These are phyloP conservation scores for Saturnispora dispora DNA, from an alignment of 805 yeast species.

Conservation along the genomic window DNA sequence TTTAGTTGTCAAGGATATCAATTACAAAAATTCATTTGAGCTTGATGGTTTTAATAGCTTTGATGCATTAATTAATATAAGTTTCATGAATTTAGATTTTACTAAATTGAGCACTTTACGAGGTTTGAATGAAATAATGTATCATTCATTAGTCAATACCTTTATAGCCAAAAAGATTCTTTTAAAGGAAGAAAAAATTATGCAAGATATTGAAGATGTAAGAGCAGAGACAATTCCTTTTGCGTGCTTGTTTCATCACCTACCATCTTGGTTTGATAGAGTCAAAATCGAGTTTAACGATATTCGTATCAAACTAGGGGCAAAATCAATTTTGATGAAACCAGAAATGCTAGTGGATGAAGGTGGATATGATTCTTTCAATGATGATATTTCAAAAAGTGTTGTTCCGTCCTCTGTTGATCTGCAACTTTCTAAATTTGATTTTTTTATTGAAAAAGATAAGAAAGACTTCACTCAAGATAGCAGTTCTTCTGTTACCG, in stretches of 20 bases:
- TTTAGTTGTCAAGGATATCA: slow-evolving; percentile 13
- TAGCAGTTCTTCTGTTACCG: neutral
- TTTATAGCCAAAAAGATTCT: neutral
- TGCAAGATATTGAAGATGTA: neutral
- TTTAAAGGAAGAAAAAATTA: neutral
- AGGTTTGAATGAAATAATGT: slow-evolving; percentile 15
- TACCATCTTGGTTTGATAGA: slow-evolving; percentile 29
- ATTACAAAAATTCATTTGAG: slow-evolving; percentile 21
- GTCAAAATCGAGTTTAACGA: slow-evolving; percentile 16
- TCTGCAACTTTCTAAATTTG: neutral
- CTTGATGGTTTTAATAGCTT: slow-evolving; percentile 12
- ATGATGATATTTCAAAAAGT: neutral
- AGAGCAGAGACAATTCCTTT: slow-evolving; percentile 6
- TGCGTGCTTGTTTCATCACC: slow-evolving; percentile 18
- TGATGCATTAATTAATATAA: slow-evolving; percentile 15
- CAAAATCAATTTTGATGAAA: slow-evolving; percentile 18
- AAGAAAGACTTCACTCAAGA: neutral
- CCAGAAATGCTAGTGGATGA: slow-evolving; percentile 8
- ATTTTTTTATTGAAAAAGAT: neutral
- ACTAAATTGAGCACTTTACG: slow-evolving; percentile 23
- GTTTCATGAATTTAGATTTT: slow-evolving; percentile 19
- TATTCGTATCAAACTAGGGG: slow-evolving; percentile 12
- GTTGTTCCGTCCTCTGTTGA: slow-evolving; percentile 7
- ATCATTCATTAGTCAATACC: neutral
- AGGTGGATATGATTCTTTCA: neutral